Evolutionary conservation across 2,329 filamentous ascomycete species (phyloP), one percentile per base, ranked within the genome.

Genomic region (Curvularia spicifera): DNA sequence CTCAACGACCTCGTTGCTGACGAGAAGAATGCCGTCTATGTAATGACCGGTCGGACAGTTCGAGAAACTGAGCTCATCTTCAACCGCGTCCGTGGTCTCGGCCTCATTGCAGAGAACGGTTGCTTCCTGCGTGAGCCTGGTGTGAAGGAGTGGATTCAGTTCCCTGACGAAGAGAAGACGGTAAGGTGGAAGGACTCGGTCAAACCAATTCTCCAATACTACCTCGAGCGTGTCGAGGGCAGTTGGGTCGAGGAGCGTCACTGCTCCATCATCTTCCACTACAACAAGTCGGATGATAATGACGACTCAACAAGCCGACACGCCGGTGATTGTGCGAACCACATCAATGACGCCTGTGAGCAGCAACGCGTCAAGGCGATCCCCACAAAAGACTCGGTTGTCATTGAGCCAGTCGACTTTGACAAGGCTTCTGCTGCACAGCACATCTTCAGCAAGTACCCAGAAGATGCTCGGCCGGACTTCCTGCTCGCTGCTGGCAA

Each of bases 341-440:
- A 97, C 70, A 95, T 98, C 82, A 98, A 98, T 72, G 93, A 97
- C 72, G 91, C 92, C 0, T 97, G 93, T 73, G 89, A 92, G 72
- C 86, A 85, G 54, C 91, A 96, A 77, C 85, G 88, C 31, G 90
- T 98, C 4, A 91, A 93, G 71, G 94, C 94, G 5, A 86, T 96
- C 18, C 89, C 91, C 1, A 82, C 91, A 13, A 91, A 95, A 56
- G 87, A 91, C 31, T 90, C 88, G 42, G 87, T 98, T 50, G 83
- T 93, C 10, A 91, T 97, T 15, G 93, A 97, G 74, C 90, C 92
- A 5, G 84, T 90, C 42, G 89, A 93, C 72, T 96, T 90, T 82
- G 95, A 91, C 72, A 98, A 98, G 80, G 87, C 87, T 40, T 93
- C 90, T 0, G 94, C 94, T 0, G 90, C 92, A 0, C 84, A 87